Percentiles rank a stretch among this genome's conserved stretches.
phyloP scores from a whole-genome alignment of 2,329 filamentous ascomycete species.

The Coniella vitis region DNA sequence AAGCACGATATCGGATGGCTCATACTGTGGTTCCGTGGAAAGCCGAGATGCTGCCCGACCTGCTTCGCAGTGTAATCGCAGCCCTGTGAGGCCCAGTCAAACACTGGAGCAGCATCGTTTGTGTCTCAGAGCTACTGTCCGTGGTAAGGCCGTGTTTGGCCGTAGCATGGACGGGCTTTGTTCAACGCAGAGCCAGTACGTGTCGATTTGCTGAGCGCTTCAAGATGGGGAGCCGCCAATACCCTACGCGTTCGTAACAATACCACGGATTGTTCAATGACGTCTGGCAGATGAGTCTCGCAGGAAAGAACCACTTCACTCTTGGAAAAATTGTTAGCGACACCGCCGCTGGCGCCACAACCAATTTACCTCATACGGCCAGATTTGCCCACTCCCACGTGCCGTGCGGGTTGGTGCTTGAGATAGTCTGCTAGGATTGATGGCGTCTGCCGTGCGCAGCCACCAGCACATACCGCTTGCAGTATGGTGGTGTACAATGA shows the following conservation, averaged over 20 bases:
- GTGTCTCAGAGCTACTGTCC: no score
- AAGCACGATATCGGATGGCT: neutral
- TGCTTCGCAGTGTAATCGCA: no score
- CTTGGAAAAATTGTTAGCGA: constrained; percentile 10
- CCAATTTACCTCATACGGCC: constrained; percentile 2
- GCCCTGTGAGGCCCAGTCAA: no score
- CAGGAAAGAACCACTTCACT: neutral
- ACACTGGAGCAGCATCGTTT: no score
- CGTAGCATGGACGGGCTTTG: no score
- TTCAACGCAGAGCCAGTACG: no score
- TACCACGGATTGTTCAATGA: neutral
- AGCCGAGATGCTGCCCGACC: no score
- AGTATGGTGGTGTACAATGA: constrained; percentile 4
- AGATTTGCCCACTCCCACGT: constrained; percentile 5
- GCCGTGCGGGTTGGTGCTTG: constrained; percentile 6
- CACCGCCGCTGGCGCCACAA: constrained; percentile 12
- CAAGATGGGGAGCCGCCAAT: no score
- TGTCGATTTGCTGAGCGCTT: no score
- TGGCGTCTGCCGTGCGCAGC: neutral
- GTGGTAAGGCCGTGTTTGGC: no score
- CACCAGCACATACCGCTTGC: neutral
- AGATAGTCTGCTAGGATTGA: constrained; percentile 4
- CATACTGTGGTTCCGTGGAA: no score
- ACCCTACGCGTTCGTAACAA: no score
- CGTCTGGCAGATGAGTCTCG: neutral